A percentile compares a stretch with the other conserved stretches of the same genome.
Evolutionary conservation across 164 flowering plant species (phyloP).

Genomic region (Stephania japonica): DNA sequence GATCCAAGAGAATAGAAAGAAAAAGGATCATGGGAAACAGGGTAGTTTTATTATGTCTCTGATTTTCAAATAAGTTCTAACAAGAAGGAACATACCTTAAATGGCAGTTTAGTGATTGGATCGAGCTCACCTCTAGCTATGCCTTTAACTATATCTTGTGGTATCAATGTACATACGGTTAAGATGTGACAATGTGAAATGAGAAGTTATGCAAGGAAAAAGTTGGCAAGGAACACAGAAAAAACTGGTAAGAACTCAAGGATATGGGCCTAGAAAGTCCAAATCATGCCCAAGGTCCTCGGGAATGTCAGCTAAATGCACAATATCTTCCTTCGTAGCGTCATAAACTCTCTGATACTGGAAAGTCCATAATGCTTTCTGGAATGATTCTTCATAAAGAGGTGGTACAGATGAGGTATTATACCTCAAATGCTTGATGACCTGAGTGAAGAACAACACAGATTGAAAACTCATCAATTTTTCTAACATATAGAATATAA

Average conservation of each 20-base stretch:
- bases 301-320: conserved; percentile 50
- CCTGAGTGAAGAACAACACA: conserved; percentile 37
- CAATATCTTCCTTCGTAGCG: conserved; percentile 58
- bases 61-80: neutral
- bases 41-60: neutral
- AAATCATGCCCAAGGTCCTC: conserved; percentile 42
- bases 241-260: conserved; percentile 26
- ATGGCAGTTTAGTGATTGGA: conserved; percentile 74
- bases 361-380: conserved; percentile 84
- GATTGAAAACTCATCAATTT: neutral
- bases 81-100: conserved; percentile 49
- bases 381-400: conserved; percentile 79
- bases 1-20: neutral
- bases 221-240: conserved; percentile 1
- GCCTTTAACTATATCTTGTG: conserved; percentile 66
- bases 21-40: neutral
- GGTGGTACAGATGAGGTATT: conserved; percentile 64
- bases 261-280: conserved; percentile 99
- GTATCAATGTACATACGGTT: conserved; percentile 48
- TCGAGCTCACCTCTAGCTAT: conserved; percentile 83
- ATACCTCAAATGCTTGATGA: conserved; percentile 76
- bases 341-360: conserved; percentile 92
- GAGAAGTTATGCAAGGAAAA: neutral
- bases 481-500: too few relatives aligned
- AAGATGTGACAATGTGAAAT: conserved; percentile 29